Base-by-base conservation (phyloP, 768 basidiomycete species). In the Mycena chlorophos region DNA sequence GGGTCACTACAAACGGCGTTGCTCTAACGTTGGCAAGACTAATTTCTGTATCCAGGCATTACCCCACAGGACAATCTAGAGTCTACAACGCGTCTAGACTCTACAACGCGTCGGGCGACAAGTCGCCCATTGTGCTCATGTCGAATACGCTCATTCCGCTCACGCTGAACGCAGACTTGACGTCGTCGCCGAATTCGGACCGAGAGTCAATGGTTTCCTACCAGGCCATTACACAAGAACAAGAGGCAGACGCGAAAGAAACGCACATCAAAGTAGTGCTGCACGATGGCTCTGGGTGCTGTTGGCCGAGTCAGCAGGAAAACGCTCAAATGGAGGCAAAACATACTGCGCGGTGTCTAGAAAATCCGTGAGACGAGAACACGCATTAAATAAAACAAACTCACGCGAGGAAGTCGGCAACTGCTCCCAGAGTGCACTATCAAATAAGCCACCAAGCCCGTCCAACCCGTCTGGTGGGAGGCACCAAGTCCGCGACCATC, bases 401-500 rank as follows among this genome's bases (percentile, higher is more conserved):
- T 68, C 69, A 91, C 94, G 62, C 88, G 85, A 4, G 97, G 97
- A 4, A 98, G 74, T 40, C 97, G 85, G 64, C 94, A 98, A 54
- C 77, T 89, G 26, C 86, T 83, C 12, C 94, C 95, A 57, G 88
- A 93, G 70, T 96, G 94, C 64, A 95, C 73, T 62, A 98, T 94
- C 64, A 92, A 89, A 68, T 88, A 94, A 16, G 91, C 91, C 49
- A 96, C 92, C 19, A 95, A 76, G 40, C 93, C 93, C 22, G 92
- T 91, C 89, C 96, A 99, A 63, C 97, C 97, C 58, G 95, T 98
- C 71, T 99, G 97, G 73, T 99, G 97, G 4, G 94, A 97, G 2
- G 96, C 97, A 37, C 97, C 97, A 13, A 99, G 80, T 19, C 97
- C 97, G 55, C 86, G 83, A 19, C 97, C 97, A 54, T 79, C 86